Conservation (phyloP, 495 filamentous ascomycete genomes). For the Tetracladium setigerum region DNA sequence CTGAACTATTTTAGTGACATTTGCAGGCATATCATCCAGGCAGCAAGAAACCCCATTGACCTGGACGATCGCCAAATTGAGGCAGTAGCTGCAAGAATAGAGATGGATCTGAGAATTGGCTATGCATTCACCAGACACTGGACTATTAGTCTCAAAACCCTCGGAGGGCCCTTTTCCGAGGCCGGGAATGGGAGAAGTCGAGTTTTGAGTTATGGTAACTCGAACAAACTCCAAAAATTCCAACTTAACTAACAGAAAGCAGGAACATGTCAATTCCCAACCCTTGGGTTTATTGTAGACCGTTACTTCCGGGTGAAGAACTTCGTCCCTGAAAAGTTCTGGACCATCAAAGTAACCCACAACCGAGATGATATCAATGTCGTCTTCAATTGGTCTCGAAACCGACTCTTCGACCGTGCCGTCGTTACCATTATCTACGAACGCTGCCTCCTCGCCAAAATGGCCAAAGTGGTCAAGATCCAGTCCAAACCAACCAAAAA, state of each 20-base stretch:
- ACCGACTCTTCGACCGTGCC: slow-evolving; percentile 81
- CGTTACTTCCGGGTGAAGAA: slow-evolving; percentile 87
- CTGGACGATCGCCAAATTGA: slow-evolving; percentile 82
- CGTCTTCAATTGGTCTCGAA: slow-evolving; percentile 75
- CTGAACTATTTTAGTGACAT: slow-evolving; percentile 14
- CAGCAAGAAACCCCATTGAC: slow-evolving; percentile 65
- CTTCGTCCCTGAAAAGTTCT: slow-evolving; percentile 89
- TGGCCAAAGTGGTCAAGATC: slow-evolving; percentile 73
- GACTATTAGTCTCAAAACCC: slow-evolving; percentile 60
- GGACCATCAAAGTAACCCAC: slow-evolving; percentile 82
- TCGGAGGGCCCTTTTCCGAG: slow-evolving; percentile 48
- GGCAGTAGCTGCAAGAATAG: slow-evolving; percentile 83
- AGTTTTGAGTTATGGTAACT: slow-evolving; percentile 81
- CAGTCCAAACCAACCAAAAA: slow-evolving; percentile 87
- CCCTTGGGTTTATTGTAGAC: slow-evolving; percentile 93
- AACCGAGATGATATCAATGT: slow-evolving; percentile 71
- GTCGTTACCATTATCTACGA: slow-evolving; percentile 78
- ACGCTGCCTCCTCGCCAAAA: slow-evolving; percentile 68
- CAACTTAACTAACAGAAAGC: slow-evolving; percentile 3
- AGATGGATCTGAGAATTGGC: slow-evolving; percentile 87
- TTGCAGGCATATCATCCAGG: slow-evolving; percentile 69
- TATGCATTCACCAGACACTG: slow-evolving; percentile 87
- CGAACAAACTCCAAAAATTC: neutral
- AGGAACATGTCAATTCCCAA: slow-evolving; percentile 97
- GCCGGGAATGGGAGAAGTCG: slow-evolving; percentile 31